Evolutionary conservation across 2,329 filamentous ascomycete species (phyloP).

Genomic region (Blastomyces parvus): DNA sequence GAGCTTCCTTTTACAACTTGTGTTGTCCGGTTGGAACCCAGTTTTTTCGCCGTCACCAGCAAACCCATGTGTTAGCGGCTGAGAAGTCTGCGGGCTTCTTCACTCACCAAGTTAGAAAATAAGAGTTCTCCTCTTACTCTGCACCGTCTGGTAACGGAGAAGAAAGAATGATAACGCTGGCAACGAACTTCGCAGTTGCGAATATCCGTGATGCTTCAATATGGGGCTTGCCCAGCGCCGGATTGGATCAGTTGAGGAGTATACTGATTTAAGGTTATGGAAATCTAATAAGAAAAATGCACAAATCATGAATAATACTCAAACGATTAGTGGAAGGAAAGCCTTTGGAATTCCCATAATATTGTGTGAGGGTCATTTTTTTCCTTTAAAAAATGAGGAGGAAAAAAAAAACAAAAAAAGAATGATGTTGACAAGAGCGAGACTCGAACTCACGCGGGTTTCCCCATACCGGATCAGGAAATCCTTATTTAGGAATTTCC

Average conservation of each 20-base stretch:
- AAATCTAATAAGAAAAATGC: background rate
- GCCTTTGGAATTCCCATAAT: background rate
- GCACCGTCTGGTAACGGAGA: background rate
- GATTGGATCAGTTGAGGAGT: background rate
- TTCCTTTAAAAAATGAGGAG: no score
- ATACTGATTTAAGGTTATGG: background rate
- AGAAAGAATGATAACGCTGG: background rate
- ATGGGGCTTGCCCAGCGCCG: background rate
- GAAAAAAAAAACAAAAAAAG: no score
- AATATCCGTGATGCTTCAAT: background rate
- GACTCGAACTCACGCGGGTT: conserved; percentile 9
- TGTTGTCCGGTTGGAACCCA: background rate
- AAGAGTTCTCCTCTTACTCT: background rate
- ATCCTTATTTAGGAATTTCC: conserved; percentile 1
- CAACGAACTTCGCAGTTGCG: background rate
- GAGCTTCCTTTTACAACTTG: background rate
- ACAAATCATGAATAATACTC: background rate
- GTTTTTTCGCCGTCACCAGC: background rate
- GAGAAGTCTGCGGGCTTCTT: background rate
- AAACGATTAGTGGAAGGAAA: background rate
- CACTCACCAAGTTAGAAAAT: background rate
- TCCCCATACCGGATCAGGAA: conserved; percentile 8
- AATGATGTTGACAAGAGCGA: conserved; percentile 9
- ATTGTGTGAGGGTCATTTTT: no score
- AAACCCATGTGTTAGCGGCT: background rate